Evolutionary conservation across 2,329 filamentous ascomycete genomes (phyloP).

Genomic region (Aaosphaeria pasadenensis): DNA sequence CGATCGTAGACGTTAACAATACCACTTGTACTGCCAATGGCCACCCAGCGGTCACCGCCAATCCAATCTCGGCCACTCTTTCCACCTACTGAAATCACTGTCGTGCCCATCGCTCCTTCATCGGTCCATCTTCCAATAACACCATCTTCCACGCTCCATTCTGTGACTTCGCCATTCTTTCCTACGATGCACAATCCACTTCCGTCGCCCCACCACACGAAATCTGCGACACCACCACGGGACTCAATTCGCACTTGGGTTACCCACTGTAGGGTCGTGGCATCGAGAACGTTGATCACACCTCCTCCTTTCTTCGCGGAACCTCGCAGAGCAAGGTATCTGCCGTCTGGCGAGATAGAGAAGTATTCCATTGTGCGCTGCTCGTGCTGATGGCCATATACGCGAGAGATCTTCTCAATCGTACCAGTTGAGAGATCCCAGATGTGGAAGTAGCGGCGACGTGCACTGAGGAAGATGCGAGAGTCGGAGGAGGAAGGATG

Average conservation of each 20-base stretch:
- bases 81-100: conserved; percentile 76
- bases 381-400: conserved; percentile 74
- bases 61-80: conserved; percentile 59
- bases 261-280: conserved; percentile 81
- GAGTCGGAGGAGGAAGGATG: conserved; percentile 64
- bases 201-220: conserved; percentile 87
- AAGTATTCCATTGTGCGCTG: conserved; percentile 91
- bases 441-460: conserved; percentile 86
- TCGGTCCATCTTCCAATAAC: conserved; percentile 85
- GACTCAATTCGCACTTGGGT: conserved; percentile 79
- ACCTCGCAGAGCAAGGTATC: conserved; percentile 79
- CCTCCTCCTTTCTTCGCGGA: conserved; percentile 82
- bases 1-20: conserved; percentile 95
- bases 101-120: conserved; percentile 83
- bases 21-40: conserved; percentile 79
- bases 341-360: conserved; percentile 80
- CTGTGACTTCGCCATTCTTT: conserved; percentile 84
- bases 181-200: conserved; percentile 78
- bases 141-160: conserved; percentile 72
- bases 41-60: conserved; percentile 85
- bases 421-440: conserved; percentile 84
- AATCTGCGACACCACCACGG: conserved; percentile 80
- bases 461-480: conserved; percentile 83
- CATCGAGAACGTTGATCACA: conserved; percentile 79
- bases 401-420: conserved; percentile 76